Evolutionary conservation across 2,329 filamentous ascomycete genomes (phyloP).

Genomic region (Botrytis byssoidea): DNA sequence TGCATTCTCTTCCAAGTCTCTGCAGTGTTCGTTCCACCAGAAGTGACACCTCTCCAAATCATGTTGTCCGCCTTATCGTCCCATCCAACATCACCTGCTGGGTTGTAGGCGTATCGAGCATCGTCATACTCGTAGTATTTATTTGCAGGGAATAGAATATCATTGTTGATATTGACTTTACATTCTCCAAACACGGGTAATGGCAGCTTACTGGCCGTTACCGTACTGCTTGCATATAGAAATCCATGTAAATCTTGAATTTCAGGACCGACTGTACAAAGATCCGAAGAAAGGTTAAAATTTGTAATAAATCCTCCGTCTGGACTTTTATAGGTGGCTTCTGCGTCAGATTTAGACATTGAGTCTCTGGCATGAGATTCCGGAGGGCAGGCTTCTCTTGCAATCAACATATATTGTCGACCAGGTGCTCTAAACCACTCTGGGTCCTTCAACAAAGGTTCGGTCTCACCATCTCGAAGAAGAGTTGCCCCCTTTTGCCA

Average conservation of each 20-base stretch:
- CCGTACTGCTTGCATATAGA: slow-evolving; percentile 53
- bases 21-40: slow-evolving; percentile 53
- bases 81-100: slow-evolving; percentile 57
- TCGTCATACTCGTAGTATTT: slow-evolving; percentile 60
- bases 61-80: slow-evolving; percentile 53
- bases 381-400: slow-evolving; percentile 56
- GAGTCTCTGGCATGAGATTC: slow-evolving; percentile 48
- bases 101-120: slow-evolving; percentile 57
- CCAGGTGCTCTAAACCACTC: slow-evolving; percentile 40
- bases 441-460: slow-evolving; percentile 27
- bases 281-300: slow-evolving; percentile 57
- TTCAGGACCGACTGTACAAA: slow-evolving; percentile 55
- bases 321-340: slow-evolving; percentile 44
- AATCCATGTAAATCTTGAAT: slow-evolving; percentile 53
- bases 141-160: slow-evolving; percentile 62
- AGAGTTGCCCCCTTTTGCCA: slow-evolving; percentile 29
- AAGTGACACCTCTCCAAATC: slow-evolving; percentile 65
- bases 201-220: slow-evolving; percentile 53
- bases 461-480: slow-evolving; percentile 27
- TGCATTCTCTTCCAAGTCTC: slow-evolving; percentile 56
- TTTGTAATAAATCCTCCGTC: slow-evolving; percentile 55
- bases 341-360: slow-evolving; percentile 38
- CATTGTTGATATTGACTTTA: slow-evolving; percentile 62
- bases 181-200: slow-evolving; percentile 62
- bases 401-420: slow-evolving; percentile 58